phyloP scores from a whole-genome alignment of 1,284 basidiomycete species.

The Apiotrichum siamense region DNA sequence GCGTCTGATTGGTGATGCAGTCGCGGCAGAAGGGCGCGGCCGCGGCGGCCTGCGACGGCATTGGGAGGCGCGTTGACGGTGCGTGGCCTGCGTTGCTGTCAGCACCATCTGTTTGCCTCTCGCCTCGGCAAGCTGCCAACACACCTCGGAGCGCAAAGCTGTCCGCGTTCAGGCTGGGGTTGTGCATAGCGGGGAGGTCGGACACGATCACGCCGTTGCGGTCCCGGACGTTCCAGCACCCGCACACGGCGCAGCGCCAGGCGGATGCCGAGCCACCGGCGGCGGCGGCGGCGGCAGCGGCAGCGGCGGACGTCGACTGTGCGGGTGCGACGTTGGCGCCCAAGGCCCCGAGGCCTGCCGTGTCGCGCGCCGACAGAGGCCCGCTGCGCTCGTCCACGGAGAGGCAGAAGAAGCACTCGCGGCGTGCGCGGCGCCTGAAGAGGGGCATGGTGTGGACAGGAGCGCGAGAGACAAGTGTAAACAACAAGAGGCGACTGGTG shows the following conservation, averaged over 20 bases:
- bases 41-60: slow-evolving; percentile 14
- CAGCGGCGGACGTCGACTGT: not conserved
- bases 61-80: slow-evolving; percentile 30
- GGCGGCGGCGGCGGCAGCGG: no score
- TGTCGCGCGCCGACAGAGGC: not conserved
- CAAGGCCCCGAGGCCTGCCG: not conserved
- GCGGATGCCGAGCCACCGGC: no score
- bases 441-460: slow-evolving; percentile 5
- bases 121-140: no score
- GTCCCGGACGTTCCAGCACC: slow-evolving; percentile 42
- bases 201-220: slow-evolving; percentile 64
- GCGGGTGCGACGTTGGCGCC: not conserved
- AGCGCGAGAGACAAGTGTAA: not conserved
- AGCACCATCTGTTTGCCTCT: not conserved
- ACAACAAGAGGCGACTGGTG: no score
- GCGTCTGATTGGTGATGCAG: slow-evolving; percentile 82
- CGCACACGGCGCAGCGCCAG: slow-evolving; percentile 40
- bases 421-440: slow-evolving; percentile 15
- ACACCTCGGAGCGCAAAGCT: slow-evolving; percentile 71
- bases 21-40: slow-evolving; percentile 65
- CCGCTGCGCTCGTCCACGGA: slow-evolving; percentile 11
- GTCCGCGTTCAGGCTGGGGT: slow-evolving; percentile 60
- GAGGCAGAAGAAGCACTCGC: slow-evolving; percentile 43
- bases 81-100: slow-evolving; percentile 18
- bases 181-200: slow-evolving; percentile 80